A percentile compares a stretch with the other conserved stretches of the same genome.
Evolutionary conservation across 371 early-diverging fungal genomes (phyloP).

Genomic region (Lichtheimia ramosa): DNA sequence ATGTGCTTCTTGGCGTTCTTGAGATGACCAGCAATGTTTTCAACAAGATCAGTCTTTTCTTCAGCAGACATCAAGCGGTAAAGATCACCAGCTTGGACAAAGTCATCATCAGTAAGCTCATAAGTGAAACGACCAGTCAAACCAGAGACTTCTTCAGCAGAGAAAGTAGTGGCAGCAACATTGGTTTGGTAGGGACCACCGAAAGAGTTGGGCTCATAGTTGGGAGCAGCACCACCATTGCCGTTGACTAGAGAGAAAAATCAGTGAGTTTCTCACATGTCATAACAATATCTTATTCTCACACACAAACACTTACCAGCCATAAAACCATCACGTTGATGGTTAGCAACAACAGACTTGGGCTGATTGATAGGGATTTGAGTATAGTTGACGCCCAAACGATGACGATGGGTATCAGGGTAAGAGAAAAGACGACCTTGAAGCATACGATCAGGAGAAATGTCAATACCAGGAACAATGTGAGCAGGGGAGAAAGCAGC

Average conservation of each 20-base stretch:
- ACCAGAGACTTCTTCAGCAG: conserved; percentile 46
- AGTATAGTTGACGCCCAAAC: conserved; percentile 72
- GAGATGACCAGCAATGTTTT: conserved; percentile 72
- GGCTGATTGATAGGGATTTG: conserved; percentile 75
- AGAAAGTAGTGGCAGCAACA: conserved; percentile 40
- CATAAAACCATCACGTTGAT: conserved; percentile 79
- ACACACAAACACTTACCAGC: conserved; percentile 12
- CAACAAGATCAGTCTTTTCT: conserved; percentile 68
- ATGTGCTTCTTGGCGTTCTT: conserved; percentile 72
- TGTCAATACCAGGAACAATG: conserved; percentile 76
- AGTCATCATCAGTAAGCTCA: conserved; percentile 66
- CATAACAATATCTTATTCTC: too few relatives aligned
- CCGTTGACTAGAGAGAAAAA: conserved; percentile 41
- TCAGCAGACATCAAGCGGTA: conserved; percentile 66
- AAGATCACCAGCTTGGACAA: conserved; percentile 71
- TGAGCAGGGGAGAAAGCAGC: conserved; percentile 75
- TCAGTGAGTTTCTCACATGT: too few relatives aligned
- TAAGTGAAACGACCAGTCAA: conserved; percentile 62
- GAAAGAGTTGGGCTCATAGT: conserved; percentile 79
- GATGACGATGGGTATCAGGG: conserved; percentile 77
- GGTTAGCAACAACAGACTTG: conserved; percentile 51
- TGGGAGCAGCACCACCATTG: conserved; percentile 69
- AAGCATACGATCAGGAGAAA: conserved; percentile 72
- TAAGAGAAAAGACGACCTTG: conserved; percentile 81
- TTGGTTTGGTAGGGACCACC: conserved; percentile 60